Conservation (phyloP, 2,329 filamentous ascomycete species). For the Neofusicoccum sp. region DNA sequence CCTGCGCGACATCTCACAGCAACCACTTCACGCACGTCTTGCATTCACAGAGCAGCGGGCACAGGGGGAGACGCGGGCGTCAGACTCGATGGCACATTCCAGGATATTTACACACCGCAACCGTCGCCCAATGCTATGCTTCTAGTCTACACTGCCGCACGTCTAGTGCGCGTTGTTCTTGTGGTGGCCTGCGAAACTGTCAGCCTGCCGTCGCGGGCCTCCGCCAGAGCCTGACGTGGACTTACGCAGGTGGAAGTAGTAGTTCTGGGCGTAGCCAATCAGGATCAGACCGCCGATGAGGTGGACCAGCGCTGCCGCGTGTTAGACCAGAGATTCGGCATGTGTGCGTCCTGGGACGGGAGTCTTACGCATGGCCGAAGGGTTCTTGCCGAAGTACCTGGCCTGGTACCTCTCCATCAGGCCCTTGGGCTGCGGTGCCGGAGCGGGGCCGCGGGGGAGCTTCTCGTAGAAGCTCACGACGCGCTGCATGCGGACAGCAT, state of each 20-base stretch:
- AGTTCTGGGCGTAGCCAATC: slow-evolving; percentile 94
- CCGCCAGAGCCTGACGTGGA: slow-evolving; percentile 29
- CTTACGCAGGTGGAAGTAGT: slow-evolving; percentile 99
- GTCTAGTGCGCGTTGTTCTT: slow-evolving; percentile 98
- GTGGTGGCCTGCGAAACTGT: slow-evolving; percentile 74
- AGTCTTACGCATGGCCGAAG: slow-evolving; percentile 77
- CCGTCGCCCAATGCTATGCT: slow-evolving; percentile 5
- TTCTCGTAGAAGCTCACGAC: slow-evolving; percentile 99
- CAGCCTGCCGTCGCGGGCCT: slow-evolving; percentile 18
- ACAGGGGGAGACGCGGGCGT: slow-evolving; percentile 7
- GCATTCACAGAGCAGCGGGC: background rate
- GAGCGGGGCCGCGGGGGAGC: slow-evolving; percentile 88
- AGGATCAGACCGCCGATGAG: slow-evolving; percentile 73
- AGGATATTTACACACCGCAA: slow-evolving; percentile 18
- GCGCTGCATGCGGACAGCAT: slow-evolving; percentile 96
- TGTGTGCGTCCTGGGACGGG: slow-evolving; percentile 18
- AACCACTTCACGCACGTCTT: background rate
- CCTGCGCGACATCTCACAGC: slow-evolving; percentile 3
- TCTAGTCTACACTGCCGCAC: slow-evolving; percentile 10
- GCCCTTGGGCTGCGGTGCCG: slow-evolving; percentile 77
- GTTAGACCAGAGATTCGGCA: slow-evolving; percentile 18
- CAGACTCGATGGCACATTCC: slow-evolving; percentile 16
- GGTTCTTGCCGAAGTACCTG: slow-evolving; percentile 91
- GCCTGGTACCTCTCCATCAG: slow-evolving; percentile 83
- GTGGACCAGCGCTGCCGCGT: slow-evolving; percentile 75